Conservation (phyloP, 2,329 filamentous ascomycete species). For the Pyrenophora graminea region DNA sequence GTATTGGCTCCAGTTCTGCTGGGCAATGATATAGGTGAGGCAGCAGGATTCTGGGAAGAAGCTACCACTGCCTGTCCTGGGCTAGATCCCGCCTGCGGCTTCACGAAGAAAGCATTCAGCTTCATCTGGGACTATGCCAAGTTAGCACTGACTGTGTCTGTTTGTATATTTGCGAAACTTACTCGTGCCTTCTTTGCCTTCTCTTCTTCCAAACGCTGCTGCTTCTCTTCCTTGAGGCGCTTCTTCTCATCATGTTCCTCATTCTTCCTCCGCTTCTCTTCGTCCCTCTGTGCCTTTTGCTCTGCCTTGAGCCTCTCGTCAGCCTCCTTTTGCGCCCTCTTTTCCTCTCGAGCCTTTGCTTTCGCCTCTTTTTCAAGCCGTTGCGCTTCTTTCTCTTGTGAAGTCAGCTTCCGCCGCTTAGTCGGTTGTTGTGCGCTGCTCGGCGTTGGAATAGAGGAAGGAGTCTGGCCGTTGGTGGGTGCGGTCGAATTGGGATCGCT, state of each 20-base stretch:
- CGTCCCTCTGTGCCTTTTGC: slow-evolving; percentile 42
- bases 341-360: slow-evolving; percentile 43
- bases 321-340: slow-evolving; percentile 42
- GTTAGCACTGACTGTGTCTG: slow-evolving; percentile 21
- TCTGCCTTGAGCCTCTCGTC: slow-evolving; percentile 45
- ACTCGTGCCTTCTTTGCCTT: slow-evolving; percentile 48
- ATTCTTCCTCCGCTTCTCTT: slow-evolving; percentile 42
- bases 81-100: slow-evolving; percentile 44
- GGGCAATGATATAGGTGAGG: slow-evolving; percentile 32
- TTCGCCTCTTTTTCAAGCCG: slow-evolving; percentile 46
- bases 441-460: not conserved
- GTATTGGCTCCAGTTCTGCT: slow-evolving; percentile 24
- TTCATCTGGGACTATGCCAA: slow-evolving; percentile 44
- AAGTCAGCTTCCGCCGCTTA: slow-evolving; percentile 51
- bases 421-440: slow-evolving; percentile 33
- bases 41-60: slow-evolving; percentile 39
- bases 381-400: slow-evolving; percentile 49
- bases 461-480: slow-evolving; percentile 16
- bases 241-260: slow-evolving; percentile 48
- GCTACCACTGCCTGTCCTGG: slow-evolving; percentile 36
- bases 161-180: slow-evolving; percentile 19
- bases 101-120: slow-evolving; percentile 53
- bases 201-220: slow-evolving; percentile 50
- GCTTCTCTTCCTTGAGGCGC: slow-evolving; percentile 52
- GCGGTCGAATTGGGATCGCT: slow-evolving; percentile 15